Evolutionary conservation across 2,329 filamentous ascomycete species (phyloP).

Genomic region (Ascochyta rabiei): DNA sequence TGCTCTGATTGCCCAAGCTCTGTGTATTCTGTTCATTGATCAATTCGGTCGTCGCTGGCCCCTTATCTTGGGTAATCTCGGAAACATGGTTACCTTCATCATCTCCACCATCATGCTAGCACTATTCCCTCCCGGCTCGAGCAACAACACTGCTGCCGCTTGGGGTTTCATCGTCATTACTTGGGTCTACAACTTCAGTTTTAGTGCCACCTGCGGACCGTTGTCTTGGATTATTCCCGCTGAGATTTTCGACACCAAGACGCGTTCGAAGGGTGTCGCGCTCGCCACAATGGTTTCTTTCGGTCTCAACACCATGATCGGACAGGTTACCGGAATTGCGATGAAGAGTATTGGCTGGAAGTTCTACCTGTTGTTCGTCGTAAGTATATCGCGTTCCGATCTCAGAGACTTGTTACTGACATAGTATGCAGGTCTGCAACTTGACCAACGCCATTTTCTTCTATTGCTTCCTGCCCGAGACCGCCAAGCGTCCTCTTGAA

Average conservation of each 20-base stretch:
- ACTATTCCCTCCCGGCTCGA: conserved; percentile 64
- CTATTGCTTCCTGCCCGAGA: conserved; percentile 71
- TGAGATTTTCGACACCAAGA: conserved; percentile 79
- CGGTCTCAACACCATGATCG: conserved; percentile 79
- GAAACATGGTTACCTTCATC: conserved; percentile 75
- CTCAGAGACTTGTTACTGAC: neutral
- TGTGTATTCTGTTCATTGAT: conserved; percentile 73
- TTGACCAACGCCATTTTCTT: conserved; percentile 72
- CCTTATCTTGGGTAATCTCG: conserved; percentile 73
- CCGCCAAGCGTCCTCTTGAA: conserved; percentile 67
- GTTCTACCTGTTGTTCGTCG: conserved; percentile 66
- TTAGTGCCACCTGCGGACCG: conserved; percentile 73
- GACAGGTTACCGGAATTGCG: conserved; percentile 68
- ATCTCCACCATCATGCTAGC: conserved; percentile 65
- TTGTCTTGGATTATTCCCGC: conserved; percentile 69
- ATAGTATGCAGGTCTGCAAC: conserved; percentile 62
- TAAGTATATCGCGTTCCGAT: conserved; percentile 33
- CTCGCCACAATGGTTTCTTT: conserved; percentile 76
- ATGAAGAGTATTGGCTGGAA: conserved; percentile 61
- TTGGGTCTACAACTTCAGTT: conserved; percentile 82
- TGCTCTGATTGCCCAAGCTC: conserved; percentile 70
- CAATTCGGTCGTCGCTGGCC: conserved; percentile 73
- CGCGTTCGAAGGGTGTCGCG: conserved; percentile 74
- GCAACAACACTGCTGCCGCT: conserved; percentile 60
- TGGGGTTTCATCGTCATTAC: conserved; percentile 80